Percentiles rank a stretch among this genome's conserved stretches.
Evolutionary conservation across 1,284 basidiomycete species (phyloP).

Genomic region (Cryptococcus depauperatus): DNA sequence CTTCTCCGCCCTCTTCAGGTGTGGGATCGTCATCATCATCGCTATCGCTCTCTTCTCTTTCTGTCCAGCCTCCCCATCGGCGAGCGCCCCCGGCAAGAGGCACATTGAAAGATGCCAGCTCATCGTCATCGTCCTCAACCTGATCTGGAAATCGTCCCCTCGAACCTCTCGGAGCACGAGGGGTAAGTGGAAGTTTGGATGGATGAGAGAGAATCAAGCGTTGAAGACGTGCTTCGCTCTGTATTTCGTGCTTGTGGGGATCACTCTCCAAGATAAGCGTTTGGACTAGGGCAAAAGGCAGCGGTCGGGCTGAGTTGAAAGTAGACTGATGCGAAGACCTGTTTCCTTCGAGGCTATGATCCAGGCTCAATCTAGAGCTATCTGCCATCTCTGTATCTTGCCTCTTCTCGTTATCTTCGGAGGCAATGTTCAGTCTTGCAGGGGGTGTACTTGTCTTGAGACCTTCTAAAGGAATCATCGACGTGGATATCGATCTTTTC

Average conservation of each 20-base stretch:
- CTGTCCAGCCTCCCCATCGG: background rate
- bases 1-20: conserved; percentile 13
- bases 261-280: conserved; percentile 38
- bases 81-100: background rate
- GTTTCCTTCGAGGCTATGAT: no score
- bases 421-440: conserved; percentile 1
- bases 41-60: conserved; percentile 23
- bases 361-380: background rate
- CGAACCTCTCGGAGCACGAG: conserved; percentile 28
- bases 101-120: conserved; percentile 16
- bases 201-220: conserved; percentile 36
- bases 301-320: conserved; percentile 19
- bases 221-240: conserved; percentile 40
- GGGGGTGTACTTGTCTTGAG: conserved; percentile 28
- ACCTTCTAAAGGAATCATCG: conserved; percentile 28
- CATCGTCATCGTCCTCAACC: conserved; percentile 41
- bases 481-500: conserved; percentile 24
- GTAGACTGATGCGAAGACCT: conserved; percentile 17
- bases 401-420: conserved; percentile 7
- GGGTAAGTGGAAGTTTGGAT: conserved; percentile 33
- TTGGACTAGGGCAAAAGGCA: conserved; percentile 36
- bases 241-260: conserved; percentile 41
- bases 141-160: conserved; percentile 42
- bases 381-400: background rate
- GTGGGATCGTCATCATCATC: conserved; percentile 31